These are phyloP conservation scores for Crithidia fasciculata DNA, from an alignment of 208 protist genomes.

Conservation along the genomic window DNA sequence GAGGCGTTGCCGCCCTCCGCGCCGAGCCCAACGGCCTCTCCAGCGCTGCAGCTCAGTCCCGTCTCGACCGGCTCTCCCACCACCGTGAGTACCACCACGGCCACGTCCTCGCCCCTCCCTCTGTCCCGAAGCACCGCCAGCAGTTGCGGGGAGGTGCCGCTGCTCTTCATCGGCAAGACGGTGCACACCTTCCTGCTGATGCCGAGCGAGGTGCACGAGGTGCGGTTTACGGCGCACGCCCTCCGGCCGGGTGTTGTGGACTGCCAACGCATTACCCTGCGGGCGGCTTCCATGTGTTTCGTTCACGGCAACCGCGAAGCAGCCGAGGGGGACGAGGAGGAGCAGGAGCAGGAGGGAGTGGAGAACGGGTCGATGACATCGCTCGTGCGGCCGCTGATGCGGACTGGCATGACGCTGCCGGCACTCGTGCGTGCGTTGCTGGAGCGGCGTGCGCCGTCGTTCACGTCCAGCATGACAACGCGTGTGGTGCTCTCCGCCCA, in stretches of 20 bases:
- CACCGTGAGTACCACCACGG: neutral
- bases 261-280: slow-evolving; percentile 68
- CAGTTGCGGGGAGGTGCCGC: slow-evolving; percentile 25
- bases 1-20: slow-evolving; percentile 29
- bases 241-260: slow-evolving; percentile 68
- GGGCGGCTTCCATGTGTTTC: slow-evolving; percentile 44
- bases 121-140: neutral
- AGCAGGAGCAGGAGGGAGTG: neutral
- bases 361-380: slow-evolving; percentile 4
- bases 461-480: slow-evolving; percentile 1
- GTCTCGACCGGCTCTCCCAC: neutral
- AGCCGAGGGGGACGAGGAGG: neutral
- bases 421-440: slow-evolving; percentile 21
- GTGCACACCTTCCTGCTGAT: slow-evolving; percentile 63
- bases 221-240: slow-evolving; percentile 67
- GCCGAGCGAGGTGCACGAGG: slow-evolving; percentile 58
- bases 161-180: slow-evolving; percentile 76
- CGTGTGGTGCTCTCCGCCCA: slow-evolving; percentile 1
- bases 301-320: slow-evolving; percentile 15
- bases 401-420: slow-evolving; percentile 32
- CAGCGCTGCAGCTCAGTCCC: neutral
- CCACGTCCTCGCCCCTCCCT: neutral
- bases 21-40: neutral
- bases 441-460: slow-evolving; percentile 11
- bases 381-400: slow-evolving; percentile 24